Percentiles rank a stretch among this genome's conserved stretches.
Conservation (phyloP, 225 moss, liverwort and hornwort species). For the Marchantia polymorpha region DNA sequence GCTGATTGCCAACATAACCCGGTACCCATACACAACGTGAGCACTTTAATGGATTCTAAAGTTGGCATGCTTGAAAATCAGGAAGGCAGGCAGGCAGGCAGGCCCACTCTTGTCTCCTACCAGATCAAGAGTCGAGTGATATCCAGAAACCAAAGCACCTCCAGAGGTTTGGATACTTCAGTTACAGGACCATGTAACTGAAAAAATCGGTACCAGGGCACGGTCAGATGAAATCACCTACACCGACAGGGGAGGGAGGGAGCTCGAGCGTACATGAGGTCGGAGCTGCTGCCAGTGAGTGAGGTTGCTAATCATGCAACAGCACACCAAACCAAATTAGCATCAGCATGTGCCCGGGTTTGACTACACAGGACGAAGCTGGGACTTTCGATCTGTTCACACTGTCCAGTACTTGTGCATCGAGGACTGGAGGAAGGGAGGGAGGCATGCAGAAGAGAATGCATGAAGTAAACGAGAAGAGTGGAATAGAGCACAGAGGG, state of each 20-base stretch:
- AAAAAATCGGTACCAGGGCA: background rate
- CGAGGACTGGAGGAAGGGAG: background rate
- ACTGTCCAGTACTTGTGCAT: background rate
- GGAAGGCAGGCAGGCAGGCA: background rate
- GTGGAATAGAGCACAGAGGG: background rate
- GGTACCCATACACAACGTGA: background rate
- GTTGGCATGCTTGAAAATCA: background rate
- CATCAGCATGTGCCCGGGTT: background rate
- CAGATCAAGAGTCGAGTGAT: background rate
- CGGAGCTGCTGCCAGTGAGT: background rate
- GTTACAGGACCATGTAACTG: background rate
- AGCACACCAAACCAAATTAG: too few species aligned
- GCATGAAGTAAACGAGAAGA: background rate
- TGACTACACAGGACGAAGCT: background rate
- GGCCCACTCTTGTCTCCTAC: background rate
- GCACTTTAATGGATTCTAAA: too few species aligned
- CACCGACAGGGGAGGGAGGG: background rate
- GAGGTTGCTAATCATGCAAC: background rate
- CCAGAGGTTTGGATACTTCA: background rate
- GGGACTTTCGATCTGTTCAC: background rate
- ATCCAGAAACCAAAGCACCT: background rate
- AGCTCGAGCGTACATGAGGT: background rate
- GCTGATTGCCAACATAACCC: background rate
- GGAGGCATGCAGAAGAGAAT: background rate
- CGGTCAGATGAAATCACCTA: background rate